These are phyloP conservation scores for Ogataea henricii DNA, from an alignment of 805 yeast species.

Conservation along the genomic window DNA sequence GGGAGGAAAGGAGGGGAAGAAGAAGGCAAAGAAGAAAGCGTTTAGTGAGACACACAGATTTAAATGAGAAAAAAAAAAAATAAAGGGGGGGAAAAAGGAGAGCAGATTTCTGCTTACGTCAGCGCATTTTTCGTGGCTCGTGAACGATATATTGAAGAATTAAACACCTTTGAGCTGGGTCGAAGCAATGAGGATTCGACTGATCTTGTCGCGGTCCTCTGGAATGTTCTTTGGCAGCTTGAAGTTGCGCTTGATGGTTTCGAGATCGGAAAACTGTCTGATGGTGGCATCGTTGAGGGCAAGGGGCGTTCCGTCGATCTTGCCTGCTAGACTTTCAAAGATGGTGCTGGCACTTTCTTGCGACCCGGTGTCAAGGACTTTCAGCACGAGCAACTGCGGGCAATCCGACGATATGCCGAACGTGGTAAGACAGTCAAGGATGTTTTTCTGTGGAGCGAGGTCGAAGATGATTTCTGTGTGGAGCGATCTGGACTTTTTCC, in stretches of 20 bases:
- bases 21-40: background rate
- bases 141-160: too few relatives aligned
- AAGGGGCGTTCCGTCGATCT: conserved; percentile 38
- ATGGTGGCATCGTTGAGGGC: conserved; percentile 38
- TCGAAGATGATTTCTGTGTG: conserved; percentile 74
- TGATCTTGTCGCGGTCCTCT: conserved; percentile 22
- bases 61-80: too few relatives aligned
- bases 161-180: conserved; percentile 35
- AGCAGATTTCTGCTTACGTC: conserved; percentile 4
- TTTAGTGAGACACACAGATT: too few relatives aligned
- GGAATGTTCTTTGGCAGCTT: conserved; percentile 24
- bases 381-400: conserved; percentile 50
- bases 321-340: conserved; percentile 18
- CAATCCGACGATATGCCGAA: conserved; percentile 63
- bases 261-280: conserved; percentile 35
- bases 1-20: background rate
- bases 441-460: conserved; percentile 69
- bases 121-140: background rate
- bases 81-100: too few relatives aligned
- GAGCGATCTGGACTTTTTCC: conserved; percentile 60
- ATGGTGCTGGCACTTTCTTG: conserved; percentile 4
- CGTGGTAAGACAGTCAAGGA: conserved; percentile 66
- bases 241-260: conserved; percentile 26
- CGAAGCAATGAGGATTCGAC: conserved; percentile 27
- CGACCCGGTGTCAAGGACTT: conserved; percentile 37